These are phyloP conservation scores for Talaromyces liani DNA, from an alignment of 495 filamentous ascomycete species.

Conservation along the genomic window DNA sequence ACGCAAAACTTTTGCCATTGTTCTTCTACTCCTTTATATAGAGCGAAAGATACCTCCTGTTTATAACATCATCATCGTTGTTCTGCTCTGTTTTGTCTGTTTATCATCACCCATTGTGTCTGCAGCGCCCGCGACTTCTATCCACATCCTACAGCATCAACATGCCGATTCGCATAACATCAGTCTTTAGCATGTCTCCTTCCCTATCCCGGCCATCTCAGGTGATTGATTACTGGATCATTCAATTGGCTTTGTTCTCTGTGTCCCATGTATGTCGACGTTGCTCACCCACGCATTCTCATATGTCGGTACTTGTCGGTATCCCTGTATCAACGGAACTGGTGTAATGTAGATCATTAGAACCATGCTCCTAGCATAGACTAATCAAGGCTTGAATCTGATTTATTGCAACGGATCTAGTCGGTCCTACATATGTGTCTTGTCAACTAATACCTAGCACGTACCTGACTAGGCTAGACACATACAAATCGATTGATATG, in stretches of 20 bases:
- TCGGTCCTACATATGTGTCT: not conserved
- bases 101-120: not conserved
- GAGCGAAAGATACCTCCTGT: constrained; percentile 8
- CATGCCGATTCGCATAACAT: not conserved
- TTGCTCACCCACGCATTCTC: not conserved
- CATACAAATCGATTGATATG: not conserved
- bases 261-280: not conserved
- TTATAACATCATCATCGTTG: not conserved
- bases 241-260: not conserved
- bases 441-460: not conserved
- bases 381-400: not conserved
- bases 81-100: not conserved
- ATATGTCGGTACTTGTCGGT: not conserved
- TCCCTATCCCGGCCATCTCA: not conserved
- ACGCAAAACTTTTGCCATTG: not conserved
- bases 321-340: not conserved
- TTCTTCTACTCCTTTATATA: constrained; percentile 1
- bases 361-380: not conserved
- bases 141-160: not conserved
- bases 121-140: not conserved
- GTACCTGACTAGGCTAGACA: not conserved
- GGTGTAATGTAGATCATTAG: not conserved
- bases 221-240: not conserved
- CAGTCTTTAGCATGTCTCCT: not conserved
- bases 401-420: not conserved